These are phyloP conservation scores for Morella rubra DNA, from an alignment of 306 rosid genomes.

Conservation along the genomic window DNA sequence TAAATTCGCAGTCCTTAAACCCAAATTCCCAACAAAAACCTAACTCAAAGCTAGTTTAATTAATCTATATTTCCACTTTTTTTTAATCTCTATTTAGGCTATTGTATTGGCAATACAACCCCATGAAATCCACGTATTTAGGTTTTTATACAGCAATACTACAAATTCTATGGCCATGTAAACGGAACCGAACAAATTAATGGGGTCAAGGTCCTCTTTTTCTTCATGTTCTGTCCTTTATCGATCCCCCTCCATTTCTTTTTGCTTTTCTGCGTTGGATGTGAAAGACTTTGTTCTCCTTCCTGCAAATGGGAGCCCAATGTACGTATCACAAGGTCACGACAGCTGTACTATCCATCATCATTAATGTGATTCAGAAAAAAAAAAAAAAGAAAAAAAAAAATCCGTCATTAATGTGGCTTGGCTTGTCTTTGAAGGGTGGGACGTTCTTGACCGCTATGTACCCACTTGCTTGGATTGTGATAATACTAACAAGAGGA, in stretches of 20 bases:
- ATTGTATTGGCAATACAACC: no score
- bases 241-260: background rate
- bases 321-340: background rate
- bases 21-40: no score
- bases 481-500: background rate
- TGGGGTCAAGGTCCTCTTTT: background rate
- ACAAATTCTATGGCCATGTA: background rate
- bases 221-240: background rate
- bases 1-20: no score
- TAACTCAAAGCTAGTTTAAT: no score
- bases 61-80: no score
- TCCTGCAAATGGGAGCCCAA: background rate
- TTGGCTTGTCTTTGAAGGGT: background rate
- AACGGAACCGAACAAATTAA: background rate
- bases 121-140: no score
- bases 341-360: background rate
- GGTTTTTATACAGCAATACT: background rate
- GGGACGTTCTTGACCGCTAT: background rate
- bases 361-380: no score
- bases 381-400: no score
- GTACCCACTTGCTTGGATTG: slow-evolving; percentile 4
- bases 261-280: background rate
- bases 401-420: no score
- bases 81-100: no score
- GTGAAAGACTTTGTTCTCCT: background rate